Conservation (phyloP, 495 filamentous ascomycete species). For the Talaromyces wortmannii region DNA sequence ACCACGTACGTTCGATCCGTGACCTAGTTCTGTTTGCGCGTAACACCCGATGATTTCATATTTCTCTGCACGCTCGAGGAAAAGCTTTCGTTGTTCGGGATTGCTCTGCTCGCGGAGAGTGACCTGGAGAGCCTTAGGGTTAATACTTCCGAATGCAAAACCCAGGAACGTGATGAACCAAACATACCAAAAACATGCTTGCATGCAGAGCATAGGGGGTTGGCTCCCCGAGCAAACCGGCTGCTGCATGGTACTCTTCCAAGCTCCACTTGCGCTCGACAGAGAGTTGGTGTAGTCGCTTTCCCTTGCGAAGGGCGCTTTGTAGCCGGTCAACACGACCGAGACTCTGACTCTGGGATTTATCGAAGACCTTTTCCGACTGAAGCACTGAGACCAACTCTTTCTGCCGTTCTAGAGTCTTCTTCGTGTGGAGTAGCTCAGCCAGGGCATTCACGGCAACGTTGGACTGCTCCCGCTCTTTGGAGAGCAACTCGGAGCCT, state of each 20-base stretch:
- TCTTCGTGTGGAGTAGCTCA: slow-evolving; percentile 54
- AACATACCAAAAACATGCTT: slow-evolving; percentile 55
- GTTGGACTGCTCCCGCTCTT: slow-evolving; percentile 55
- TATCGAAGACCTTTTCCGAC: slow-evolving; percentile 59
- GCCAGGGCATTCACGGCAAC: slow-evolving; percentile 51
- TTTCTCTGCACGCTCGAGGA: slow-evolving; percentile 54
- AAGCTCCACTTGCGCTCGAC: slow-evolving; percentile 55
- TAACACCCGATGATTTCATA: slow-evolving; percentile 71
- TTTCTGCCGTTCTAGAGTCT: slow-evolving; percentile 45
- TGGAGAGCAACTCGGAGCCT: slow-evolving; percentile 49
- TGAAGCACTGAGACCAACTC: slow-evolving; percentile 48
- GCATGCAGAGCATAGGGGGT: slow-evolving; percentile 63
- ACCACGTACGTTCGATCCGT: slow-evolving; percentile 68
- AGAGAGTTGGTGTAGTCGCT: slow-evolving; percentile 57
- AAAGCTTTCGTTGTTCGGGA: slow-evolving; percentile 61
- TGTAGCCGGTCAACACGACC: slow-evolving; percentile 59
- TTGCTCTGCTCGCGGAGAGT: slow-evolving; percentile 65
- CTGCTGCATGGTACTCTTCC: slow-evolving; percentile 53
- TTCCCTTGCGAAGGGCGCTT: slow-evolving; percentile 53
- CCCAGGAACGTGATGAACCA: not conserved
- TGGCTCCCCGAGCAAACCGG: slow-evolving; percentile 57
- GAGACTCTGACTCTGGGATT: slow-evolving; percentile 59
- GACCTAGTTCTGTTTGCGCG: slow-evolving; percentile 70
- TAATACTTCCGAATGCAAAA: not conserved
- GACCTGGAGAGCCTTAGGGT: slow-evolving; percentile 26